A percentile compares a stretch with the other conserved stretches of the same genome.
phyloP scores from a whole-genome alignment of 1,284 basidiomycete species.

The Xanthoconium separans region DNA sequence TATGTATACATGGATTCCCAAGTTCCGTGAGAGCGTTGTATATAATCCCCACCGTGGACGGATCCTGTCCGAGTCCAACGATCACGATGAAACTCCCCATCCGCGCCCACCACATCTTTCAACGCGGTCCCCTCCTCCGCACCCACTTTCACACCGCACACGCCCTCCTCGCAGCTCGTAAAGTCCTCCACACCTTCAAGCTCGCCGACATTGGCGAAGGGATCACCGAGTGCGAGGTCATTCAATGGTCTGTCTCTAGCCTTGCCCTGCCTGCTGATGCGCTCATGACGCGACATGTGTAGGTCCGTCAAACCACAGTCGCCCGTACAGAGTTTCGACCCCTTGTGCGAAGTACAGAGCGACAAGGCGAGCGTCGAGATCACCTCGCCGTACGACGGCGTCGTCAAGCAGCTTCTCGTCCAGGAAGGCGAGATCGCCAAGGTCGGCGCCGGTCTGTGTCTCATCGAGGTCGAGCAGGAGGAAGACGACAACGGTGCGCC shows the following conservation, averaged over 20 bases:
- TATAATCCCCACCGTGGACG: not conserved
- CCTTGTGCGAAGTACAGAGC: constrained; percentile 90
- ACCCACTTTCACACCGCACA: constrained; percentile 49
- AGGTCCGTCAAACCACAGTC: constrained; percentile 63
- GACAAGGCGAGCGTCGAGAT: constrained; percentile 96
- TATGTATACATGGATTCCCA: too few relatives aligned
- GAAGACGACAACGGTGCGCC: constrained; percentile 31
- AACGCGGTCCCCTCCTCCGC: constrained; percentile 36
- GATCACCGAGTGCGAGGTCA: constrained; percentile 86
- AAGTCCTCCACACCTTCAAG: constrained; percentile 70
- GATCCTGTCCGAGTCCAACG: constrained; percentile 7
- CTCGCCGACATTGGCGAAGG: constrained; percentile 97
- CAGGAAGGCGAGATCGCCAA: constrained; percentile 85
- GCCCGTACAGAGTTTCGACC: constrained; percentile 77
- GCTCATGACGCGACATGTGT: not conserved
- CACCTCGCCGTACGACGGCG: constrained; percentile 85
- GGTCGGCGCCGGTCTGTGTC: constrained; percentile 81
- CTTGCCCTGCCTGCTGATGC: not conserved
- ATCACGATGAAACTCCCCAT: not conserved
- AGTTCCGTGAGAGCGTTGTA: not conserved
- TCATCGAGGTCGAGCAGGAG: constrained; percentile 74
- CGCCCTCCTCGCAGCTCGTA: constrained; percentile 38
- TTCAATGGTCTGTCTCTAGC: constrained; percentile 63
- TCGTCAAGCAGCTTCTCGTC: constrained; percentile 71
- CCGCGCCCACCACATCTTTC: constrained; percentile 21